phyloP scores from a whole-genome alignment of 2,329 filamentous ascomycete genomes.

The Gremmenia infestans region DNA sequence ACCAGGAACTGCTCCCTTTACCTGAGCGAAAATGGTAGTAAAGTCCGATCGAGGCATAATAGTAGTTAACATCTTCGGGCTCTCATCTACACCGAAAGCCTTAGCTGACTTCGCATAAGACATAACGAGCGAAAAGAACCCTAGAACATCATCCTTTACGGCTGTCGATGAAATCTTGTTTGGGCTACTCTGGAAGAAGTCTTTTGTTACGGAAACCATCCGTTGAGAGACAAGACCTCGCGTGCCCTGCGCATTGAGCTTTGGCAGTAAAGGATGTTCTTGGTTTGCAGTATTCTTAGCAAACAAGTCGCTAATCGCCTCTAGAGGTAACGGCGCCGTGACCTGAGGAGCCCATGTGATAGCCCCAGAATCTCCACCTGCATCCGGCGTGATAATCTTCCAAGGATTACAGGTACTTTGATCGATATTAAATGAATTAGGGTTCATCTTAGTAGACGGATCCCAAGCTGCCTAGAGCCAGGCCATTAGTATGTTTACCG shows the following conservation, averaged over 20 bases:
- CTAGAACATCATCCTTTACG: constrained; percentile 7
- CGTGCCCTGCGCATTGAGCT: neutral
- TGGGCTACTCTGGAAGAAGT: constrained; percentile 5
- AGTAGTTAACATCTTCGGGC: constrained; percentile 3
- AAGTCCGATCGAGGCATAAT: constrained; percentile 13
- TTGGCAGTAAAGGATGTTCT: neutral
- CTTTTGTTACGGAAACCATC: constrained; percentile 3
- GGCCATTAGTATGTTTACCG: neutral
- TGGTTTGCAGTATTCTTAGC: neutral
- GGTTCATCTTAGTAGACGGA: neutral
- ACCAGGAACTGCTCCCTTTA: constrained; percentile 2
- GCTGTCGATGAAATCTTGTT: neutral
- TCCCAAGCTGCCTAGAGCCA: neutral
- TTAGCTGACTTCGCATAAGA: constrained; percentile 8
- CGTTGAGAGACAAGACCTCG: neutral
- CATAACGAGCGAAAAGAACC: constrained; percentile 9
- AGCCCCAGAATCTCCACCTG: neutral
- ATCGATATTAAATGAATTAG: neutral
- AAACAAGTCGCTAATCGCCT: neutral
- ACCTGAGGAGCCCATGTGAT: neutral
- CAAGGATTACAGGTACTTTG: neutral
- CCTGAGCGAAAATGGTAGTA: constrained; percentile 8
- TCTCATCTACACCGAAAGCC: neutral
- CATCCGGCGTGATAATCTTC: neutral
- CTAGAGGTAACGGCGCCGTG: neutral